Conservation (phyloP, 2,329 filamentous ascomycete species). For the Xylariaceae sp. region DNA sequence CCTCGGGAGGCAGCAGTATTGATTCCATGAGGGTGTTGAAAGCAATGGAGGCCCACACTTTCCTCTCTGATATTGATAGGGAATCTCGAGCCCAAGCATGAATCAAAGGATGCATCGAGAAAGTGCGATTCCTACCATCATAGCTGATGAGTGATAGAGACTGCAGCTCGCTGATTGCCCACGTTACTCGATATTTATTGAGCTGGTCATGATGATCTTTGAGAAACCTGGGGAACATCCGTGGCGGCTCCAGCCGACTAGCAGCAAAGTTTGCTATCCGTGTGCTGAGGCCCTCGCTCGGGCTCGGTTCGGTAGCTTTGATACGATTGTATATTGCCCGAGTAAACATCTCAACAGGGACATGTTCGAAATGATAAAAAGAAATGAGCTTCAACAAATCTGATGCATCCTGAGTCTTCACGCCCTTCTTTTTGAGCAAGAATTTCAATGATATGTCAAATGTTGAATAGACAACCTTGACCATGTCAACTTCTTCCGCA, state of each 20-base stretch:
- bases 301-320: conserved; percentile 1
- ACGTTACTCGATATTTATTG: conserved; percentile 6
- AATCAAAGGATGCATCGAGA: conserved; percentile 6
- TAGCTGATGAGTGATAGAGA: conserved; percentile 7
- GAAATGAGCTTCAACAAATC: conserved; percentile 5
- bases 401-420: conserved; percentile 5
- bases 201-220: conserved; percentile 5
- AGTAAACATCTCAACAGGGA: conserved; percentile 6
- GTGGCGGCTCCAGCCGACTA: conserved; percentile 5
- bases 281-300: background rate
- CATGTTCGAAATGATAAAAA: conserved; percentile 10
- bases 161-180: conserved; percentile 7
- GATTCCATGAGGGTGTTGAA: conserved; percentile 9
- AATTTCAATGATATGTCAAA: conserved; percentile 6
- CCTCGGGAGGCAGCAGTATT: conserved; percentile 4
- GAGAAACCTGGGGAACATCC: conserved; percentile 5
- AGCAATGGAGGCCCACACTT: conserved; percentile 8
- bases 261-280: background rate
- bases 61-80: conserved; percentile 4
- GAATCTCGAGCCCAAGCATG: conserved; percentile 9
- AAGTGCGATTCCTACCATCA: conserved; percentile 8
- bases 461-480: conserved; percentile 5
- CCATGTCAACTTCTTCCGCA: conserved; percentile 3
- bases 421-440: conserved; percentile 1
- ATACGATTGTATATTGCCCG: conserved; percentile 3